These are phyloP conservation scores for Hirsutella minnesotensis DNA, from an alignment of 2,329 filamentous ascomycete species.

Conservation along the genomic window DNA sequence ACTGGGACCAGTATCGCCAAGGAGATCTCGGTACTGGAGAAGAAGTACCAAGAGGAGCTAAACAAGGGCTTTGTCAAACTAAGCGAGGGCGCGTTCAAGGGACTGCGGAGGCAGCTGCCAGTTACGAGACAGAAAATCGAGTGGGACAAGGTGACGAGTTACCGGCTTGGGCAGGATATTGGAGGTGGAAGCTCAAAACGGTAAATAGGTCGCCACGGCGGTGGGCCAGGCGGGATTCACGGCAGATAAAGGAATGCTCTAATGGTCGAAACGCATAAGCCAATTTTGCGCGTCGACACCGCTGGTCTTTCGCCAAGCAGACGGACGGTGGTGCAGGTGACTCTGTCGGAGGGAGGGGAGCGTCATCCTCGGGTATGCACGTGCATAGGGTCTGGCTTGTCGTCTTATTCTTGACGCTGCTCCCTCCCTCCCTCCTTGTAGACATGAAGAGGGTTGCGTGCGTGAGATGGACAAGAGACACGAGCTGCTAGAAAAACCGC, in stretches of 20 bases:
- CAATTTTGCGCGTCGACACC: too few relatives aligned
- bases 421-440: too few relatives aligned
- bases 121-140: constrained; percentile 98
- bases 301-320: too few relatives aligned
- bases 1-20: constrained; percentile 59
- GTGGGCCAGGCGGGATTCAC: neutral
- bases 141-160: constrained; percentile 96
- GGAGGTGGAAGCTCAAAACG: constrained; percentile 51
- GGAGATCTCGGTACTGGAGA: constrained; percentile 70
- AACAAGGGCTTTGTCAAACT: constrained; percentile 81
- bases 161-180: constrained; percentile 73
- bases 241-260: neutral
- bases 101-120: constrained; percentile 79
- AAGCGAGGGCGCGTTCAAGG: constrained; percentile 93
- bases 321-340: too few relatives aligned
- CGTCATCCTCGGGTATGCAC: neutral
- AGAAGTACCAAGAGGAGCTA: constrained; percentile 90
- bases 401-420: neutral
- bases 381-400: neutral
- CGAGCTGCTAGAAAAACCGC: too few relatives aligned
- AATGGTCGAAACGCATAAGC: too few relatives aligned
- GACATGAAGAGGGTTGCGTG: too few relatives aligned
- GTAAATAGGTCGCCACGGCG: constrained; percentile 17
- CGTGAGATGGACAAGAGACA: too few relatives aligned
- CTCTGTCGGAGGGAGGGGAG: neutral